Evolutionary conservation across 176 grass and related monocot species (phyloP).

Genomic region (Themeda triandra): DNA sequence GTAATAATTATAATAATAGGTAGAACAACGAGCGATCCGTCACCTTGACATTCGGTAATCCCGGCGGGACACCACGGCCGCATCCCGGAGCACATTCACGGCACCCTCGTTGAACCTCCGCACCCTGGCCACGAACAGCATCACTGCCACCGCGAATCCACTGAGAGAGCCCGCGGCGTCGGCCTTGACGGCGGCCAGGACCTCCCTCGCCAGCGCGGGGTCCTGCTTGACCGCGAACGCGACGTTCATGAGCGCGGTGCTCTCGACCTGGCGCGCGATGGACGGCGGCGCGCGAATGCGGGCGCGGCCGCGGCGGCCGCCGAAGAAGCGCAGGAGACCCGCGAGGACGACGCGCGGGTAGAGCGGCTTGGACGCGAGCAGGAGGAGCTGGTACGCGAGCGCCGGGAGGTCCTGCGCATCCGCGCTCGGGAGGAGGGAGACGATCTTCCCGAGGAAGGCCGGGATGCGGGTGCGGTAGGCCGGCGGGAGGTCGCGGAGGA

Average conservation of each 20-base stretch:
- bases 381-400: conserved; percentile 76
- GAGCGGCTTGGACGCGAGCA: conserved; percentile 68
- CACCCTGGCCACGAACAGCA: conserved; percentile 73
- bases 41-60: conserved; percentile 66
- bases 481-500: conserved; percentile 47
- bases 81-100: conserved; percentile 45
- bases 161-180: conserved; percentile 49
- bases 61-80: conserved; percentile 34
- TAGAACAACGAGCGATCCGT: neutral
- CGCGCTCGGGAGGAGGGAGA: conserved; percentile 46
- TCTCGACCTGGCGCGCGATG: conserved; percentile 70
- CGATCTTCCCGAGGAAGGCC: conserved; percentile 32
- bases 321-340: conserved; percentile 68
- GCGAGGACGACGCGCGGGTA: conserved; percentile 53
- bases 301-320: conserved; percentile 11
- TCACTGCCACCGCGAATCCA: conserved; percentile 66
- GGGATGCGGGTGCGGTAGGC: conserved; percentile 29
- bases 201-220: conserved; percentile 66
- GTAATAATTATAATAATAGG: neutral
- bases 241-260: conserved; percentile 82
- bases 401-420: conserved; percentile 75
- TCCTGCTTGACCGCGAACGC: conserved; percentile 93
- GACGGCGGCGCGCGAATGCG: conserved; percentile 43
- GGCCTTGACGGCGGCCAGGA: conserved; percentile 57
- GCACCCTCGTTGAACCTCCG: conserved; percentile 57